These are phyloP conservation scores for Penicillium sp. DNA, from an alignment of 2,329 filamentous ascomycete species.

Conservation along the genomic window DNA sequence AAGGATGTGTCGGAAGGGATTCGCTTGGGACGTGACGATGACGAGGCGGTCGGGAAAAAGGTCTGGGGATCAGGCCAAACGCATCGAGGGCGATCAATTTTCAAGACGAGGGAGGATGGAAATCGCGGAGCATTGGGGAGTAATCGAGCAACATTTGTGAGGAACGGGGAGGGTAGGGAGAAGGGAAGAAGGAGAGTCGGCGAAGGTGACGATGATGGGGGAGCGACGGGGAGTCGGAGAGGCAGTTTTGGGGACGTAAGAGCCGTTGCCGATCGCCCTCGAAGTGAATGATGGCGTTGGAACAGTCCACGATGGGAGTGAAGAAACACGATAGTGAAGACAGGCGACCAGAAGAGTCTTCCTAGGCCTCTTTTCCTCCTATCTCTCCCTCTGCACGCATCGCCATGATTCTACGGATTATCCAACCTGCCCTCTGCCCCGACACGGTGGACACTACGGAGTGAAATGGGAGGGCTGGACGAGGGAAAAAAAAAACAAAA, in stretches of 20 bases:
- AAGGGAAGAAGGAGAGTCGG: background rate
- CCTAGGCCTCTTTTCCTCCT: background rate
- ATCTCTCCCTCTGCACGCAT: too few species aligned
- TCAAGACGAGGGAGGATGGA: conserved; percentile 13
- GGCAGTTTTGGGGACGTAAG: background rate
- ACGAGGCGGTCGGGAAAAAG: conserved; percentile 28
- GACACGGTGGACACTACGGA: too few species aligned
- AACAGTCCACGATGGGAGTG: too few species aligned
- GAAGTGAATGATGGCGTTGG: too few species aligned
- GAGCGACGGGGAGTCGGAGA: background rate
- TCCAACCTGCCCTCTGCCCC: too few species aligned
- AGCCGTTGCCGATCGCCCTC: conserved; percentile 6
- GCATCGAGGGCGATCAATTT: conserved; percentile 5
- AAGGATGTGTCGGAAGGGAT: conserved; percentile 14
- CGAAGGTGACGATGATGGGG: too few species aligned
- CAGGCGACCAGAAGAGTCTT: too few species aligned
- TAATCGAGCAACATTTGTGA: conserved; percentile 14
- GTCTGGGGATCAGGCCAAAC: conserved; percentile 16
- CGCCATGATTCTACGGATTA: too few species aligned
- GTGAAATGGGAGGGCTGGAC: too few species aligned
- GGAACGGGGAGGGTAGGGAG: background rate
- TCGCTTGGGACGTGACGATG: conserved; percentile 24
- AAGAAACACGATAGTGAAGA: too few species aligned
- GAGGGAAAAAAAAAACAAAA: background rate
- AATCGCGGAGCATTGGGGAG: conserved; percentile 10